Evolutionary conservation across 805 yeast genomes (phyloP), one percentile per base, ranked within the genome.

Genomic region (Kuraishia borneana): DNA sequence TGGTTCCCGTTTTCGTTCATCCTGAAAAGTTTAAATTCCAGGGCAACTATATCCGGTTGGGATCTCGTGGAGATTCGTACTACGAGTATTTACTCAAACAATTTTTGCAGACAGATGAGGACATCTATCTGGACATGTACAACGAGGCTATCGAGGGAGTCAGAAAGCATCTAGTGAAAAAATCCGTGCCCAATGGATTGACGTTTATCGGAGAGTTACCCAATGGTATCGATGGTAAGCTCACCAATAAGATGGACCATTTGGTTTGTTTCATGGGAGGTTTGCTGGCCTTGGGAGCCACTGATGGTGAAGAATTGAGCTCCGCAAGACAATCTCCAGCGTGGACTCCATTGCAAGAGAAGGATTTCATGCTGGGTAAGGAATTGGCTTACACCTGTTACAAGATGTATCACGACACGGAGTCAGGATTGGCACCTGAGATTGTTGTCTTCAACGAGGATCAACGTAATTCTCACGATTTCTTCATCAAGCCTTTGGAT

Each of bases 241-340:
- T 79, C 12, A 70, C 79, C 12, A 60, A 75, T 13, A 85, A 84
- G 50, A 83, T 88, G 95, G 96, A 88, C 51, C 96, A 88, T 56
- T 61, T 84, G 39, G 96, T 85, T 18, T 88, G 96, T 54, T 87
- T 85, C 56, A 73, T 83, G 50, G 95, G 95, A 37, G 96, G 96
- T 0, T 65, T 83, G 40, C 68, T 88, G 40, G 92, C 95, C 1
- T 58, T 85, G 35, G 96, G 96, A 19, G 94, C 95, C 12, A 88
- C 96, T 2, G 73, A 70, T 31, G 96, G 96, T 7, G 50, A 61
- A 20, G 57, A 78, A 1, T 47, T 71, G 18, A 55, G 54, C 8
- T 68, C 65, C 10, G 94, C 89, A 3, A 63, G 70, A 38, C 58
- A 63, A 26, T 56, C 59, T 36, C 54, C 68, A 1, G 53, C 57